Percentiles rank a stretch among this genome's conserved stretches.
Evolutionary conservation across 805 yeast species (phyloP).

Genomic region (Clavispora fructus): DNA sequence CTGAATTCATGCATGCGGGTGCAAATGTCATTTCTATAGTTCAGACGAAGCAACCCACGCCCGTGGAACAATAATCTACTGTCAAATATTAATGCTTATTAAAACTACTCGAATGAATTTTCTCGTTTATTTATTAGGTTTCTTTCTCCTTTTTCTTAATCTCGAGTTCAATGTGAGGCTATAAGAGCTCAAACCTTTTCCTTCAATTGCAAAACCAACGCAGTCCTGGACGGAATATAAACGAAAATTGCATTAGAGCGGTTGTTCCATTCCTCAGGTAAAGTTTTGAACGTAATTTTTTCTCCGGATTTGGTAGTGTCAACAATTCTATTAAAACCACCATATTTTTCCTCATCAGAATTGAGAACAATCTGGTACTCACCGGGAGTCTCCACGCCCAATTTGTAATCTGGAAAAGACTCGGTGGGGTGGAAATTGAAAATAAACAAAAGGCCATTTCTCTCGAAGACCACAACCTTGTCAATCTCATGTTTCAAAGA

Average conservation of each 20-base stretch:
- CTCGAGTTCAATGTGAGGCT: too few relatives aligned
- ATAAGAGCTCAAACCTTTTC: constrained; percentile 16
- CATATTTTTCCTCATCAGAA: constrained; percentile 64
- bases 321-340: constrained; percentile 72
- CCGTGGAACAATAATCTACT: neutral
- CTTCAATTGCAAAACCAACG: constrained; percentile 33
- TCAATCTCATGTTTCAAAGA: constrained; percentile 86
- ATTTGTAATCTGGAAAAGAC: constrained; percentile 78
- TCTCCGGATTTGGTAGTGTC: constrained; percentile 27
- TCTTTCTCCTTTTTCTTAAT: too few relatives aligned
- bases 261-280: constrained; percentile 74
- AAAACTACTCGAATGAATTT: neutral
- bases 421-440: constrained; percentile 88
- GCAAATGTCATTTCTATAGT: neutral
- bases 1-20: neutral
- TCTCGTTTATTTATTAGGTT: neutral
- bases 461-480: constrained; percentile 71
- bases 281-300: constrained; percentile 56
- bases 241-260: constrained; percentile 74
- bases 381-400: constrained; percentile 85
- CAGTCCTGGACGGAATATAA: constrained; percentile 70
- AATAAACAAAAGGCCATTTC: constrained; percentile 77
- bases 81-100: too few relatives aligned
- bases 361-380: constrained; percentile 68
- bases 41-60: neutral